Conservation (phyloP, 176 grass and related monocot genomes). For the Pontederia crassipes region DNA sequence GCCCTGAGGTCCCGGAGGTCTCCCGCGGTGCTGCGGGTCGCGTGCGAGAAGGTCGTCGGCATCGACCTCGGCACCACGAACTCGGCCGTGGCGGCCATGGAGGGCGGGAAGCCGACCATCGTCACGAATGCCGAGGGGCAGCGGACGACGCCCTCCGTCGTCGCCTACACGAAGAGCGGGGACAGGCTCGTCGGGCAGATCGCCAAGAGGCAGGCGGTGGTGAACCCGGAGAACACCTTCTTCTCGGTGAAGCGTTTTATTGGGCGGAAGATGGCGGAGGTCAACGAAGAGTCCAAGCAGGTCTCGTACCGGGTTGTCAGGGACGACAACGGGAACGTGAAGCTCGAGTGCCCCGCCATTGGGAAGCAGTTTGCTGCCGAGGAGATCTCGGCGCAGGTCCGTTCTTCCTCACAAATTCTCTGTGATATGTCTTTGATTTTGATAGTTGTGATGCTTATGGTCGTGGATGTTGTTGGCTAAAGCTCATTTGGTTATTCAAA, state of each 20-base stretch:
- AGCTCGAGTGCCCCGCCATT: constrained; percentile 94
- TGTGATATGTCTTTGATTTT: background rate
- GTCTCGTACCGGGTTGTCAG: constrained; percentile 67
- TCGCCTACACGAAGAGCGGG: constrained; percentile 76
- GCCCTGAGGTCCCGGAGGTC: constrained; percentile 7
- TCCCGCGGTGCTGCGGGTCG: constrained; percentile 39
- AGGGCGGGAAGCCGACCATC: constrained; percentile 85
- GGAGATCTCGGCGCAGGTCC: constrained; percentile 88
- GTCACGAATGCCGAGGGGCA: constrained; percentile 91
- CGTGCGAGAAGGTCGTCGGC: constrained; percentile 92
- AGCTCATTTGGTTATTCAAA: too few relatives aligned
- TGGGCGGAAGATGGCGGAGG: constrained; percentile 83
- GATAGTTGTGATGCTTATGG: background rate
- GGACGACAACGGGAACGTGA: constrained; percentile 90
- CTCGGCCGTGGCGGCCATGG: constrained; percentile 91
- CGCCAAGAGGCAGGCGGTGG: constrained; percentile 86
- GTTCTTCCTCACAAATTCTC: background rate
- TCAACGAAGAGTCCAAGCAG: constrained; percentile 89
- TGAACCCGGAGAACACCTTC: constrained; percentile 97
- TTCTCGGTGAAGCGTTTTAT: constrained; percentile 97
- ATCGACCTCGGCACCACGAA: constrained; percentile 92
- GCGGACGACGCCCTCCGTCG: constrained; percentile 80
- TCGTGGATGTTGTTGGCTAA: background rate
- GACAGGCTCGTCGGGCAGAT: constrained; percentile 80
- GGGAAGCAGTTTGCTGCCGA: constrained; percentile 87